Evolutionary conservation across 2,329 filamentous ascomycete species (phyloP).

Genomic region (Diaporthe citri): DNA sequence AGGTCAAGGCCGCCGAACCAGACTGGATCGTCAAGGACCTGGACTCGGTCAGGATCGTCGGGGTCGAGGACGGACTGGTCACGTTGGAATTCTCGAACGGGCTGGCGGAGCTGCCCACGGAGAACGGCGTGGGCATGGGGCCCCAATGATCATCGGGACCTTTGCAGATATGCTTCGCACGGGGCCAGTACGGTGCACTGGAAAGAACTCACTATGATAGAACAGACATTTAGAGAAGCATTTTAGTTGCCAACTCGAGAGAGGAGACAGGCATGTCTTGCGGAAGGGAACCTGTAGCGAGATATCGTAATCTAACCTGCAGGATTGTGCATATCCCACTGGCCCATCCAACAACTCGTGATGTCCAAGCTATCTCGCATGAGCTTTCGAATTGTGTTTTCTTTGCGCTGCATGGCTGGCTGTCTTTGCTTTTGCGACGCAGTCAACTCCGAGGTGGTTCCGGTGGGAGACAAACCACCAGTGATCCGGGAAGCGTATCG

Average conservation of each 20-base stretch:
- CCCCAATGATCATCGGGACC: not conserved
- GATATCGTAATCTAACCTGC: slow-evolving; percentile 23
- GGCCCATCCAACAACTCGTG: slow-evolving; percentile 4
- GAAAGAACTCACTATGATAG: slow-evolving; percentile 3
- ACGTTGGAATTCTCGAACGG: slow-evolving; percentile 77
- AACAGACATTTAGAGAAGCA: slow-evolving; percentile 15
- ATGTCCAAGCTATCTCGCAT: slow-evolving; percentile 26
- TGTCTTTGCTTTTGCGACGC: slow-evolving; percentile 23
- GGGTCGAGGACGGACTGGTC: slow-evolving; percentile 68
- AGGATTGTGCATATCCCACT: slow-evolving; percentile 19
- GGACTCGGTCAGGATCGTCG: slow-evolving; percentile 75
- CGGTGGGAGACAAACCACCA: not conserved
- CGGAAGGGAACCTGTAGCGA: slow-evolving; percentile 21
- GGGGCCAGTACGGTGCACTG: not conserved
- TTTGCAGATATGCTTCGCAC: not conserved
- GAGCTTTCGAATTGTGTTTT: not conserved
- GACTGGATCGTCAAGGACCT: slow-evolving; percentile 91
- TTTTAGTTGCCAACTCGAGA: not conserved
- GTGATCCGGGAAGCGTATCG: not conserved
- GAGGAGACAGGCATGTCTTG: not conserved
- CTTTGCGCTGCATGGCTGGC: slow-evolving; percentile 6
- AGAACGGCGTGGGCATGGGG: slow-evolving; percentile 13
- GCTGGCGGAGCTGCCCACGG: slow-evolving; percentile 50
- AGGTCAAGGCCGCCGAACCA: slow-evolving; percentile 81
- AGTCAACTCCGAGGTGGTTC: not conserved